Evolutionary conservation across 331 rosid species (phyloP), one percentile per base, ranked within the genome.

Genomic region (Arachis monticola): DNA sequence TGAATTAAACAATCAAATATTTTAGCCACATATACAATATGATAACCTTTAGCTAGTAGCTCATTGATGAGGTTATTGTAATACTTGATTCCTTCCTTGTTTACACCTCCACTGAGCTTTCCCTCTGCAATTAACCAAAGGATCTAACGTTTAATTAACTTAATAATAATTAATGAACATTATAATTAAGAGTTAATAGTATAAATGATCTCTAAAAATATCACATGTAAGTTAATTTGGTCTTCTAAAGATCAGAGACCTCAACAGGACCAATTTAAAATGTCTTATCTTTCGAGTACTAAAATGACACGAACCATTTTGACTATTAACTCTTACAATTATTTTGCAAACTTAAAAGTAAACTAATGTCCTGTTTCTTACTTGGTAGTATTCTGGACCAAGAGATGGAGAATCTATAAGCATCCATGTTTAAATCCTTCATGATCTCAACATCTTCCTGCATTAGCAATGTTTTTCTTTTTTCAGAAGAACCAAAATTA

Each of bases 371-470:
- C 0, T 7, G 4, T 46, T 60, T 27, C 87, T 80, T 72, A 89
- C 93, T 79, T 10, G 91, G 93, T 0, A 89, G 13, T 41, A 87
- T 30, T 70, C 93, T 81, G 4, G 89, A 35, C 93, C 93, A 89
- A 52, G 91, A 87, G 35, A 89, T 77, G 3, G 89, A 89, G 40
- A 89, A 87, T 62, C 89, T 77, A 4, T 85, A 87, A 4, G 87
- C 82, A 73, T 87, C 90, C 75, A 87, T 58, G 14, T 83, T 86
- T 60, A 89, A 44, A 3, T 77, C 64, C 62, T 81, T 89, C 79
- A 85, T 81, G 5, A 81, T 57, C 44, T 60, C 40, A 17, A 85
- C 78, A 64, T 89, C 94, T 58, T 81, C 91, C 91, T 87, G 74
- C 5, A 72, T 32, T 47, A 61, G 10, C 27, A 73, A 3, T 52